Evolutionary conservation across 441 rosid genomes (phyloP), one percentile per base, ranked within the genome.

Genomic region (Populus hybrid): DNA sequence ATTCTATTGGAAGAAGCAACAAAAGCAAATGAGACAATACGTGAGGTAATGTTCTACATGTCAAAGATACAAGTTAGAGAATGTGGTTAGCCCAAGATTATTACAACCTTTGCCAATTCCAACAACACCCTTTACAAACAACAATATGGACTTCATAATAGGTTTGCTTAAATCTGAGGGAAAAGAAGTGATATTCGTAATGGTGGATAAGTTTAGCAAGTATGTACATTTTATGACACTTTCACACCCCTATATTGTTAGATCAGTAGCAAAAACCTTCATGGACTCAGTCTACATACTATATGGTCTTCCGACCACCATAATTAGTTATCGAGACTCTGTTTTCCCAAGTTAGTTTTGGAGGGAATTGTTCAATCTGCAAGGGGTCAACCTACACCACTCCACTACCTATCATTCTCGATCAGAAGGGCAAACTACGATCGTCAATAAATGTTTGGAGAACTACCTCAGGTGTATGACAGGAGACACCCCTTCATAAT

Each of bases 301-400:
- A 28, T 0, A 65, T 65, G 69, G 36, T 26, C 1, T 2, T 2
- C 0, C 0, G 0, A 1, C 7, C 7, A 8, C 11, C 0, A 26
- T n/a, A n/a, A 9, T 28, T 6, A 23, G 2, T 65, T 20, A 65
- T 26, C 0, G 35, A 9, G n/a, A 65, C 12, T 23, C 0, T 12
- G 29, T 65, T 9, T 65, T 65, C 0, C 11, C 0, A 23, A 24
- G 31, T 23, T 1, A 8, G 0, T 64, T 64, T 64, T 64, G 1
- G 31, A 64, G 6, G 33, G 0, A 33, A 33, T 33, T 33, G 0
- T 33, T 6, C 0, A 6, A 1, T 33, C 6, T 33, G 35, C 7
- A 33, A 33, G 1, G 7, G 0, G 35, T 33, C 0, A 33, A 33
- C 35, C 7, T 33, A 1, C 35, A 33, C 7, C 35, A 33, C 1